Evolutionary conservation across 139 green algal species (phyloP), one percentile per base, ranked within the genome.

Genomic region (Chlamydomonas urium): DNA sequence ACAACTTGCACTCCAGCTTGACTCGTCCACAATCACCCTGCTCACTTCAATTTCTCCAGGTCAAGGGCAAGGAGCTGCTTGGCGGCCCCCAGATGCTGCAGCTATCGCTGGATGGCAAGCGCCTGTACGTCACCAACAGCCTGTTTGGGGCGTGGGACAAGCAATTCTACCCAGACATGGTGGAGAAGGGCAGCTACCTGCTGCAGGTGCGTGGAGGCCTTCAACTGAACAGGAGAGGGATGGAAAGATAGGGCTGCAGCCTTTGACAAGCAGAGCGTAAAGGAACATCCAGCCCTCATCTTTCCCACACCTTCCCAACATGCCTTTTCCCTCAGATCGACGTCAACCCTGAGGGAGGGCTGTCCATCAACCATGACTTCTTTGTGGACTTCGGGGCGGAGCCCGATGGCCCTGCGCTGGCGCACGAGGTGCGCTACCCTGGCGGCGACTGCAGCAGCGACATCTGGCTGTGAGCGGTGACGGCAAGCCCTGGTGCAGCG

Each of bases 11-110:
- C 86, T 84, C 2, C 70, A 82, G 47, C 38, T 77, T 66, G 10
- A 53, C 17, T 17, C 10, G 17, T n/a, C 42, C 42, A n/a, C 42
- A 53, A 53, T n/a, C 42, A 53, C 42, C 42, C 17, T n/a, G n/a
- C n/a, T n/a, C 45, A 17, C 45, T 56, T 56, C 17, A 21, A 26
- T 17, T 56, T 37, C n/a, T 42, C 3, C 63, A 60, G 6, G 72
- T 91, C 2, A 66, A 89, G 71, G 91, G 91, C 5, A 37, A 85
- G 38, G 38, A 79, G 71, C 77, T 96, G 67, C 81, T 79, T 45
- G 91, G 91, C 2, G 90, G 90, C 4, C 90, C 91, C 4, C 91
- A 96, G 84, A 96, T 96, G 91, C 60, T 96, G 0, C 90, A 95
- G 77, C 84, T 95, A 33, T 82, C 78, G 63, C 81, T 94, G 65